A percentile compares a stretch with the other conserved stretches of the same genome.
These are phyloP conservation scores for Domatiomyces globalis DNA, from an alignment of 2,329 filamentous ascomycete genomes.

Conservation along the genomic window DNA sequence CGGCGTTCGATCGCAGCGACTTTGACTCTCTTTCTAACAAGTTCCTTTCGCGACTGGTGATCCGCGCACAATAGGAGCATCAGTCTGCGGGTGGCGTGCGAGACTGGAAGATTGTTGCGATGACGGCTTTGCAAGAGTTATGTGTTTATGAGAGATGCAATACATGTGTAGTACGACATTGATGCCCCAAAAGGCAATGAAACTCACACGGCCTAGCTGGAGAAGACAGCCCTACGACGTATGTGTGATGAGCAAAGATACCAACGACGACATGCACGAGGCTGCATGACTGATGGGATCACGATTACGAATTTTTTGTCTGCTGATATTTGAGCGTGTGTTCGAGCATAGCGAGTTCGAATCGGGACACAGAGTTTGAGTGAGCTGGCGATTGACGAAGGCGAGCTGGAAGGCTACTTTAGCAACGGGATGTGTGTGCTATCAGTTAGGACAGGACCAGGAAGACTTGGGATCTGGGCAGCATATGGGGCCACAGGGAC, in stretches of 20 bases:
- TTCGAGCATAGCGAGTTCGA: neutral
- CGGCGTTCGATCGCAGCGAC: constrained; percentile 78
- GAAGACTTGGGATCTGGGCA: neutral
- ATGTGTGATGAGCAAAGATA: neutral
- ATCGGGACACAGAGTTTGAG: neutral
- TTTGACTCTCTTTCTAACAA: constrained; percentile 96
- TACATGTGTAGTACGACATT: neutral
- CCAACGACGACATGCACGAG: neutral
- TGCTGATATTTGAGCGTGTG: neutral
- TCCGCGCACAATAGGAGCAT: constrained; percentile 46
- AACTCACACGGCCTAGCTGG: neutral
- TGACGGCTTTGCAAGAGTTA: neutral
- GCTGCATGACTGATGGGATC: neutral
- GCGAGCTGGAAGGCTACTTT: neutral
- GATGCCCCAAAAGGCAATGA: neutral
- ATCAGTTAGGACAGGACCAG: neutral
- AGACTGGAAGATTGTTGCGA: neutral
- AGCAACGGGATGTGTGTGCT: neutral
- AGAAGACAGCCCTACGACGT: neutral
- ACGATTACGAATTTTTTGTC: neutral
- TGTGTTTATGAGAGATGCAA: neutral
- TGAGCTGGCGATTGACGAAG: neutral
- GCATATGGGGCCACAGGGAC: neutral
- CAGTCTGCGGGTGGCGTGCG: too few relatives aligned
- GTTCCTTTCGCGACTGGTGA: constrained; percentile 90